A percentile compares a stretch with the other conserved stretches of the same genome.
Evolutionary conservation across 1,284 basidiomycete species (phyloP).

Genomic region (Chalciporus sp.): DNA sequence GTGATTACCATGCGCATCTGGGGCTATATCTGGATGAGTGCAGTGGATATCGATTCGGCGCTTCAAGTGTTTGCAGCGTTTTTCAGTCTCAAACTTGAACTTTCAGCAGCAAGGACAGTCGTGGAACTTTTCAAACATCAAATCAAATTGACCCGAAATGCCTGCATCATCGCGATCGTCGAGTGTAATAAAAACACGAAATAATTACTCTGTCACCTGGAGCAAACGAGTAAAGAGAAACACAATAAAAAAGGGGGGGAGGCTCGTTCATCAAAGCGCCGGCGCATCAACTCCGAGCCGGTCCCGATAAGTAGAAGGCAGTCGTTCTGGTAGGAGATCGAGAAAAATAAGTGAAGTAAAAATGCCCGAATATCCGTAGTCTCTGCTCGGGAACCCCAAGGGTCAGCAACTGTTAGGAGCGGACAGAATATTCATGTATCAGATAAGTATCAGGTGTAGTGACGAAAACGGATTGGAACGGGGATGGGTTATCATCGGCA

Average conservation of each 20-base stretch:
- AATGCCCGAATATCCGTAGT: neutral
- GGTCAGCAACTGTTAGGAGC: too few relatives aligned
- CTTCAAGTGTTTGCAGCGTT: too few relatives aligned
- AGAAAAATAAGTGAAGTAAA: neutral
- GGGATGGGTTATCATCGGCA: neutral
- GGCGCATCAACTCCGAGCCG: neutral
- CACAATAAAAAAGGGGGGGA: neutral
- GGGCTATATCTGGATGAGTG: too few relatives aligned
- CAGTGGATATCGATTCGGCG: too few relatives aligned
- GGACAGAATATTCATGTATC: neutral
- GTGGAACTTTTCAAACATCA: too few relatives aligned
- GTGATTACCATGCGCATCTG: neutral
- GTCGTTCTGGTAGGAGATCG: too few relatives aligned
- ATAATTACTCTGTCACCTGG: neutral
- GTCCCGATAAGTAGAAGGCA: too few relatives aligned
- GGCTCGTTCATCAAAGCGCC: neutral
- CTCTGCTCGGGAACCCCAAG: too few relatives aligned
- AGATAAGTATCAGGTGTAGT: neutral
- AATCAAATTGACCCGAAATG: neutral
- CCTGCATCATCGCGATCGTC: neutral
- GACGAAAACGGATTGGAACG: neutral
- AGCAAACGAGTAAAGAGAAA: neutral
- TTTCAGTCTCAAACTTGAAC: too few relatives aligned
- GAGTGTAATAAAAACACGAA: neutral
- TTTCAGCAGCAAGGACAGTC: too few relatives aligned